Evolutionary conservation across 2,329 filamentous ascomycete genomes (phyloP), one percentile per base, ranked within the genome.

Genomic region (Pezicula rhizophila): DNA sequence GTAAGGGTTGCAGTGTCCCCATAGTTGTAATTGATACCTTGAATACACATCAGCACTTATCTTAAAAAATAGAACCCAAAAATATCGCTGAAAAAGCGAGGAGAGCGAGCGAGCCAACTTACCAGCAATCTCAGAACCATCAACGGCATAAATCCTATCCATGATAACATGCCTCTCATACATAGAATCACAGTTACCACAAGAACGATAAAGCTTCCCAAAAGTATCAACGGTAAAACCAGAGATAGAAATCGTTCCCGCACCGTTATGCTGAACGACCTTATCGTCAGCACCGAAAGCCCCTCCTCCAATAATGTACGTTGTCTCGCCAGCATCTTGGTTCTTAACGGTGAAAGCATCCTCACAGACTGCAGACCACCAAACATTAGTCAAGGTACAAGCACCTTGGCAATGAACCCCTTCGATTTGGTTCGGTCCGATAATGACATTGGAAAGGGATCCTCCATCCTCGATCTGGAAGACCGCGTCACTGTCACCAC

Each of bases 1-100:
- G 64, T 68, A 52, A 74, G 66, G 10, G 60, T 67, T 42, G 69
- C 69, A 1, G 68, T 72, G 54, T 75, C 71, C 35, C 72, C 73
- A 54, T 72, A 76, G 68, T 76, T 78, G 50, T 66, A 67, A 66
- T 76, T 77, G 62, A 77, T 75, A 44, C 73, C 72, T 53, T 26
- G 7, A 67, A 70, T 31, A 74, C 65, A 14, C 66, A 64, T 42
- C 66, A 42, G 41, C 23, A 4, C 6, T 23, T 23, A 4, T 34
- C 23, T 18, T 11, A 18, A 20, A 42, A 18, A 25, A 61, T 52
- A 20, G n/a, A 14, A 4, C n/a, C 23, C 4, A 23, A 7, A 23
- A 23, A 23, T 18, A 18, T 23, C 6, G 23, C 6, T 23, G 6
- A 5, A 23, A 17, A 25, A 34, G 10, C 20, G 47, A 26, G 17